A percentile compares a stretch with the other conserved stretches of the same genome.
Conservation (phyloP, 2,329 filamentous ascomycete species). For the Pyricularia grisea region DNA sequence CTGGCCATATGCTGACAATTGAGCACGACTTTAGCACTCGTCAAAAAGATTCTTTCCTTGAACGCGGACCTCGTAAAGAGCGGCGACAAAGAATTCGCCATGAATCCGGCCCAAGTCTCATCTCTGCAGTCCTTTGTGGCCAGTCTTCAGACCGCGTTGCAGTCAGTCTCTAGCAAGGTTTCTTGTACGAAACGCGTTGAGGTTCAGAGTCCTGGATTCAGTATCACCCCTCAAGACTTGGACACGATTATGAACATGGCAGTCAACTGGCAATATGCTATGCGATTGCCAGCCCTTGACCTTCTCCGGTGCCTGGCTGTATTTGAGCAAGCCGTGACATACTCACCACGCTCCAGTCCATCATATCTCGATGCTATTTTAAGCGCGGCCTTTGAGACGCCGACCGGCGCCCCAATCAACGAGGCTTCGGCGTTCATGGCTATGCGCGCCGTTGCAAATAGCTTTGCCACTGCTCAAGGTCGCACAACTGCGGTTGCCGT, state of each 20-base stretch:
- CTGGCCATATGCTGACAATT: constrained; percentile 26
- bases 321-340: constrained; percentile 55
- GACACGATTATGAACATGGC: constrained; percentile 61
- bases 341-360: constrained; percentile 18
- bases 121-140: neutral
- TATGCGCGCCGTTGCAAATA: constrained; percentile 69
- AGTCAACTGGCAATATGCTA: constrained; percentile 70
- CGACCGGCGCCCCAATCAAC: constrained; percentile 18
- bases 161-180: constrained; percentile 13
- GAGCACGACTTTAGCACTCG: neutral
- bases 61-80: constrained; percentile 64
- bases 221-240: constrained; percentile 39
- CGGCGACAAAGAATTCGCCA: constrained; percentile 62
- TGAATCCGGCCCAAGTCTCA: constrained; percentile 59
- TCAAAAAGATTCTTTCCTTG: constrained; percentile 57
- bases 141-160: constrained; percentile 52
- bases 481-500: constrained; percentile 53
- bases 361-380: neutral
- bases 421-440: constrained; percentile 62
- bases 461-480: constrained; percentile 70
- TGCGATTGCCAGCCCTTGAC: constrained; percentile 77
- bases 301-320: constrained; percentile 75
- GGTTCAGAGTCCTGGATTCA: constrained; percentile 22
- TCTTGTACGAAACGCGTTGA: constrained; percentile 18
- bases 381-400: neutral